Evolutionary conservation across 805 yeast species (phyloP), one percentile per base, ranked within the genome.

Genomic region (Pichia pseudocactophila): DNA sequence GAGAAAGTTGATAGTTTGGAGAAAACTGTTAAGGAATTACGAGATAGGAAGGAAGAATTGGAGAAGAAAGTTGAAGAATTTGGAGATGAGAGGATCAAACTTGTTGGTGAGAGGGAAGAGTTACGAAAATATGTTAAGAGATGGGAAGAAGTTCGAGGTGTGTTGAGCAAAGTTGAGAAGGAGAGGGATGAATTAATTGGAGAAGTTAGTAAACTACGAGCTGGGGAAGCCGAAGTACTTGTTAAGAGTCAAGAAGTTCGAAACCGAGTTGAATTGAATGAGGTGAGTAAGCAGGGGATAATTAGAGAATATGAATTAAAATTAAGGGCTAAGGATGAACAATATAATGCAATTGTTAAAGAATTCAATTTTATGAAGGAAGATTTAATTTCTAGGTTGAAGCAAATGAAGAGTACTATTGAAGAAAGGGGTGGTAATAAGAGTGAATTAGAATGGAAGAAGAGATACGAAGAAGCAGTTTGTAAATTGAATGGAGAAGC

Each of bases 351-450:
- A 10, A 44, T 58, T 11, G 50, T 49, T 19, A 41, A 44, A 27
- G 65, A 61, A 13, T 58, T 57, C 47, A 58, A 64, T 46, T 41
- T 31, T 12, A 57, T 61, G 61, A 63, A 61, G 44, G 55, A 56
- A 34, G 65, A 63, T 34, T 42, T 63, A 22, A 27, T 59, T 12
- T 44, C 42, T 30, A 57, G 59, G 45, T 54, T 57, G 32, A 52
- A 57, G 30, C 37, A 43, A 11, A 46, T 52, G 28, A 47, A 52
- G 11, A 41, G 50, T 50, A 30, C 51, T 49, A 34, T 44, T 50
- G 32, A 54, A 45, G 36, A 41, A 42, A 25, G 53, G 19, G 19
- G 38, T 25, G 33, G 37, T 22, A 7, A 44, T 37, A 17, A 44
- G 31, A 12, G 26, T 31, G 7, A 34, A 36, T 15, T 40, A 41